Evolutionary conservation across 805 yeast genomes (phyloP).

Genomic region (Saturnispora mendoncae): DNA sequence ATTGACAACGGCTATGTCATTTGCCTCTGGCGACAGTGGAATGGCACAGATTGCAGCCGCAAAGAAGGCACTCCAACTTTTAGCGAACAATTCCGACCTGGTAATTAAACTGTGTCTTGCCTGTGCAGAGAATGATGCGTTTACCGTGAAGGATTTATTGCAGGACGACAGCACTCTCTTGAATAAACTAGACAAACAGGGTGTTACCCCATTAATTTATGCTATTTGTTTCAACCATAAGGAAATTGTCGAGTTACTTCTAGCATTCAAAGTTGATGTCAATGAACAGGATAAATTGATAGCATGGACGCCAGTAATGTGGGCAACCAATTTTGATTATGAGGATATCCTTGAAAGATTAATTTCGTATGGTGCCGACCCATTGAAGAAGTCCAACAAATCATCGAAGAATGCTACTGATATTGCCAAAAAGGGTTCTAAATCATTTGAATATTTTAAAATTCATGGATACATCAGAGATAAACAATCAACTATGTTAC

Average conservation of each 20-base stretch:
- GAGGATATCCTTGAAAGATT: slow-evolving; percentile 46
- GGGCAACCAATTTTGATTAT: slow-evolving; percentile 68
- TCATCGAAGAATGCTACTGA: slow-evolving; percentile 45
- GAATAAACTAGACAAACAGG: slow-evolving; percentile 30
- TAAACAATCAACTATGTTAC: slow-evolving; percentile 1
- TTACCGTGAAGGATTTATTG: slow-evolving; percentile 23
- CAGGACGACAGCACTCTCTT: slow-evolving; percentile 17
- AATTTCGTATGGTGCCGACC: slow-evolving; percentile 58
- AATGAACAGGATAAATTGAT: slow-evolving; percentile 42
- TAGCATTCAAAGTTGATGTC: slow-evolving; percentile 36
- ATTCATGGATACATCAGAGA: slow-evolving; percentile 37
- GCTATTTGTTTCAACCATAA: slow-evolving; percentile 47
- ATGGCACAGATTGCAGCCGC: slow-evolving; percentile 30
- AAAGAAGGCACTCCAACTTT: slow-evolving; percentile 27
- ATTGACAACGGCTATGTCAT: slow-evolving; percentile 9
- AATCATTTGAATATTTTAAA: slow-evolving; percentile 50
- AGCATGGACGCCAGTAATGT: slow-evolving; percentile 68
- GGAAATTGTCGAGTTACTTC: slow-evolving; percentile 40
- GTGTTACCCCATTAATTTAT: slow-evolving; percentile 41
- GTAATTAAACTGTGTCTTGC: slow-evolving; percentile 28
- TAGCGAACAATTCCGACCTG: slow-evolving; percentile 24
- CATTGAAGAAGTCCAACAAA: slow-evolving; percentile 32
- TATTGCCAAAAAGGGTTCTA: slow-evolving; percentile 46
- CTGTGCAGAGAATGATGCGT: slow-evolving; percentile 31
- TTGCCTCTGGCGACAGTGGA: slow-evolving; percentile 22